These are phyloP conservation scores for Gillenia trifoliata DNA, from an alignment of 306 rosid genomes.

Conservation along the genomic window DNA sequence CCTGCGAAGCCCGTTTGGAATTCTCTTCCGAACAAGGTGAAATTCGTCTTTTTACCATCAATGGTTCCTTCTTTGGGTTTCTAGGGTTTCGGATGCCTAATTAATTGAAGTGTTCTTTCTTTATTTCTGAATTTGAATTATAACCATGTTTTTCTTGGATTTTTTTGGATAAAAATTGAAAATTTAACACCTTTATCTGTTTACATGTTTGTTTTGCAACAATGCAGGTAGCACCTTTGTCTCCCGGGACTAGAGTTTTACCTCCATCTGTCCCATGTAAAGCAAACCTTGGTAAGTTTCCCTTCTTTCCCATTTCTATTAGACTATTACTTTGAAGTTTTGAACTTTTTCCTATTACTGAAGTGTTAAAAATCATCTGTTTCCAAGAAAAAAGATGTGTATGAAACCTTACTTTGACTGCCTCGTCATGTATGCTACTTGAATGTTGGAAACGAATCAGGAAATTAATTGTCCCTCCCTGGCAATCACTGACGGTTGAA, in stretches of 20 bases:
- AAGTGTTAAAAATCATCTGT: neutral
- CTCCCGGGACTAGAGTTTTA: conserved; percentile 34
- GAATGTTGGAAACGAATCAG: neutral
- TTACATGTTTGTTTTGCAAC: neutral
- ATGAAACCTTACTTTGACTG: neutral
- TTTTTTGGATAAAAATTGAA: neutral
- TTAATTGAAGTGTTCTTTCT: neutral
- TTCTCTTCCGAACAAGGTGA: conserved; percentile 33
- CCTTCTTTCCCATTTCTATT: neutral
- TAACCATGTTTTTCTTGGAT: neutral
- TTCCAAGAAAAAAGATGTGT: neutral
- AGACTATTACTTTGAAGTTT: neutral
- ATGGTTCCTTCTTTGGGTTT: neutral
- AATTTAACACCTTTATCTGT: neutral
- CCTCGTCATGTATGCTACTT: neutral
- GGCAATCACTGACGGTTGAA: neutral
- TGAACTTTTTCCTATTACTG: neutral
- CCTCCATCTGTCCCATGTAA: conserved; percentile 35
- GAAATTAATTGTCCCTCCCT: neutral
- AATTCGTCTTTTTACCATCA: conserved; percentile 7
- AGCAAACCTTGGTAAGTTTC: conserved; percentile 35
- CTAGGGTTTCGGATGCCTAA: conserved; percentile 4
- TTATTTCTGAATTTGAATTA: neutral
- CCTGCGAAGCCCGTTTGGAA: conserved; percentile 22
- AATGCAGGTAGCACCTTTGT: conserved; percentile 36